Conservation (phyloP, 2,329 filamentous ascomycete genomes). For the Penicillium sp. region DNA sequence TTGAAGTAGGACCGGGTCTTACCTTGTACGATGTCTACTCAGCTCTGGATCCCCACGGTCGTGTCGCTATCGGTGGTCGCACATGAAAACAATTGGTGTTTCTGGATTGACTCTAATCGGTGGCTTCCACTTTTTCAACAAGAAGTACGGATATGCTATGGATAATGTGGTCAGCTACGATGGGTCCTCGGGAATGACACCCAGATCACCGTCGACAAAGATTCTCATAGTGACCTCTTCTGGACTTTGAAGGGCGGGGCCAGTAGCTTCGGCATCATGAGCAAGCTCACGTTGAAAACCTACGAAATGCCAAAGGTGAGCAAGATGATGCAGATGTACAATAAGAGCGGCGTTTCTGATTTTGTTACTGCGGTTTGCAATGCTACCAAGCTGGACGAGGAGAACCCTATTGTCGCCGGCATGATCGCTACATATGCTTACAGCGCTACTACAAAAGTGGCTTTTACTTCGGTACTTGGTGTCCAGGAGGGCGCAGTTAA, state of each 20-base stretch:
- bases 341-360: constrained; percentile 20
- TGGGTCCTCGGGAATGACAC: constrained; percentile 31
- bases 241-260: constrained; percentile 38
- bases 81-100: constrained; percentile 34
- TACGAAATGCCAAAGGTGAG: constrained; percentile 25
- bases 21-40: constrained; percentile 32
- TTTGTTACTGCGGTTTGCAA: constrained; percentile 32
- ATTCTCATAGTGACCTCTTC: constrained; percentile 31
- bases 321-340: constrained; percentile 35
- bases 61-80: constrained; percentile 33
- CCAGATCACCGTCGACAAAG: constrained; percentile 25
- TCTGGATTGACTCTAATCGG: constrained; percentile 37
- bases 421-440: constrained; percentile 32
- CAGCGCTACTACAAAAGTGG: constrained; percentile 24
- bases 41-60: constrained; percentile 25
- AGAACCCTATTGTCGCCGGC: constrained; percentile 30
- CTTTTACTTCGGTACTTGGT: constrained; percentile 29
- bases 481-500: constrained; percentile 35
- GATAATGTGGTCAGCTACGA: constrained; percentile 35
- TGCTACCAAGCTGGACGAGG: constrained; percentile 22
- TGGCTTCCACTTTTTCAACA: constrained; percentile 34
- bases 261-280: constrained; percentile 37
- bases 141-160: constrained; percentile 34
- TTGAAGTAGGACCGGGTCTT: constrained; percentile 28
- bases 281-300: constrained; percentile 29